Base-by-base conservation (phyloP, 331 rosid genomes). In the Cydonia oblonga region DNA sequence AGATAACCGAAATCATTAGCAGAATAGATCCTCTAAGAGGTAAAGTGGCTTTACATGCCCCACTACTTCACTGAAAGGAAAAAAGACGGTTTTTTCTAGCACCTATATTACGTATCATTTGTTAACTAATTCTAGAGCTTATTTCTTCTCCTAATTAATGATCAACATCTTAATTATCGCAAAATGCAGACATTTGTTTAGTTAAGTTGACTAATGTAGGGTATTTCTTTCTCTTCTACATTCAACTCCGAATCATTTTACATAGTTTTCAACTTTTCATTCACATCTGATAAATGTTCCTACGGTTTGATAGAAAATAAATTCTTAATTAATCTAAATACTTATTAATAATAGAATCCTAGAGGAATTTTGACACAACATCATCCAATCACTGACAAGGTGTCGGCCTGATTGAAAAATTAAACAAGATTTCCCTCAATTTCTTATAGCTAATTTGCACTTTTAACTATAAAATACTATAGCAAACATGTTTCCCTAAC, bases 21-120 rank as follows among this genome's bases (percentile, higher is more conserved):
- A 65, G 80, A 52, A 84, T 81, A 66, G 77, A 84, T 86, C 77
- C 87, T 81, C 66, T 40, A 75, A 72, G 72, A 38, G 42, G 9
- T 38, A 38, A 38, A 38, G 42, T 38, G 42, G 42, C 42, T 38
- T 38, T 13, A 38, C 42, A 10, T 38, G 9, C 42, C 84, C 84
- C 84, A 84, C 88, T 86, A 44, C 22, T 74, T 84, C 76, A 78
- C 78, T 78, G 38, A 64, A 75, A 72, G 79, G 51, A 68, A 61
- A 59, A 59, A 46, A 38, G 68, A 74, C 70, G 74, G 66, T 62
- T 84, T 69, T 3, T 7, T 26, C 65, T n/a, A n/a, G n/a, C n/a
- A n/a, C n/a, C n/a, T n/a, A n/a, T n/a, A n/a, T n/a, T n/a, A n/a
- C n/a, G n/a, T n/a, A n/a, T n/a, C n/a, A n/a, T n/a, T n/a, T n/a